Percentiles rank a stretch among this genome's conserved stretches.
These are phyloP conservation scores for Acer yangbiense DNA, from an alignment of 345 rosid genomes.

Conservation along the genomic window DNA sequence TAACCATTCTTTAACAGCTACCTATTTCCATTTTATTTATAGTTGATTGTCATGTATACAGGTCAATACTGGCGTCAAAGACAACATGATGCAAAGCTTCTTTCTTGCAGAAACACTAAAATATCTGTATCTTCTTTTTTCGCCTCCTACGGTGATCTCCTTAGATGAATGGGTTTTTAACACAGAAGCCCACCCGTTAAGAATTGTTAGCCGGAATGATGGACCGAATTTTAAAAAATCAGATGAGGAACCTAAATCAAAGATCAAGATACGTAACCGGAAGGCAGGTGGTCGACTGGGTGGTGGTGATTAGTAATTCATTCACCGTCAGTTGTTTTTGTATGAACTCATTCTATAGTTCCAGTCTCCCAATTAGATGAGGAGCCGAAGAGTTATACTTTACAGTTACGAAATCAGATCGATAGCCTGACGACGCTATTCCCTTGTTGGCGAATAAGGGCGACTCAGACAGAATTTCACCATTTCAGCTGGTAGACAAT, in stretches of 20 bases:
- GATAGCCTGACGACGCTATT: neutral
- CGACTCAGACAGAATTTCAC: neutral
- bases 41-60: constrained; percentile 26
- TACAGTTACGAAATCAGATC: neutral
- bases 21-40: neutral
- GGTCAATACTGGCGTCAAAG: constrained; percentile 85
- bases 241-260: constrained; percentile 19
- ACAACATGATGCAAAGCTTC: constrained; percentile 98
- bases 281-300: constrained; percentile 35
- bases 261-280: constrained; percentile 25
- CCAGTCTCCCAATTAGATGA: neutral
- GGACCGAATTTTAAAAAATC: constrained; percentile 23
- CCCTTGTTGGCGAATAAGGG: neutral
- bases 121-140: constrained; percentile 86
- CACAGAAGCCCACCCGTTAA: constrained; percentile 94
- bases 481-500: neutral
- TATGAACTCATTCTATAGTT: constrained; percentile 11
- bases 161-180: constrained; percentile 98
- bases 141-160: constrained; percentile 78
- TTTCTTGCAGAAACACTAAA: constrained; percentile 95
- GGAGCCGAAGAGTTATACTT: constrained; percentile 1
- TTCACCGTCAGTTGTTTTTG: neutral
- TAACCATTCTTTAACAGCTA: no score
- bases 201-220: constrained; percentile 57
- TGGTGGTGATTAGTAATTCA: constrained; percentile 23